Evolutionary conservation across 169 alveolate species (phyloP).

Genomic region (Ichthyophthirius multifiliis): DNA sequence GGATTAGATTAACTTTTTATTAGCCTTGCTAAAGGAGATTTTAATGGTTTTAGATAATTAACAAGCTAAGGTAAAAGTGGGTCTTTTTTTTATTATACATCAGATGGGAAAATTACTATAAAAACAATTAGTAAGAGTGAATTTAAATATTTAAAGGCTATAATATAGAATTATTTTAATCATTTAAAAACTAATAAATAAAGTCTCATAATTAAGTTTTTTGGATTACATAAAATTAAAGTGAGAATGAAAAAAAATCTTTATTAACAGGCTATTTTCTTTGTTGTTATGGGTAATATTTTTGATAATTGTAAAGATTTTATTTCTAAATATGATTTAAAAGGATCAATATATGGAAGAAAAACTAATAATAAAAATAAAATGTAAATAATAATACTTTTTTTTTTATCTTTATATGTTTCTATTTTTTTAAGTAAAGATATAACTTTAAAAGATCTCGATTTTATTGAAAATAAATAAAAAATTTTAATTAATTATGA

Average conservation of each 20-base stretch:
- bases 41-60: slow-evolving; percentile 73
- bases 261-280: slow-evolving; percentile 56
- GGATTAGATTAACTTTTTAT: slow-evolving; percentile 83
- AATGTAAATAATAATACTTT: neutral
- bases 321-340: slow-evolving; percentile 78
- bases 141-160: slow-evolving; percentile 66
- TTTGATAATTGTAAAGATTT: slow-evolving; percentile 72
- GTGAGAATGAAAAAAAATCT: slow-evolving; percentile 38
- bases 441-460: slow-evolving; percentile 79
- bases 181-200: slow-evolving; percentile 58
- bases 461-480: slow-evolving; percentile 55
- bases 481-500: slow-evolving; percentile 47
- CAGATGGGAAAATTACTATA: slow-evolving; percentile 80
- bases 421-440: slow-evolving; percentile 4
- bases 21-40: slow-evolving; percentile 72
- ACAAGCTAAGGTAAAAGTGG: slow-evolving; percentile 85
- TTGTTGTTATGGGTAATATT: slow-evolving; percentile 83
- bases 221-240: slow-evolving; percentile 83
- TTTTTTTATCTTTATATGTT: neutral
- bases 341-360: slow-evolving; percentile 81
- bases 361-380: slow-evolving; percentile 38
- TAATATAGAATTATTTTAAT: slow-evolving; percentile 56
- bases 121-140: slow-evolving; percentile 80
- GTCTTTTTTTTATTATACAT: slow-evolving; percentile 81
- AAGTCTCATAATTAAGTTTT: slow-evolving; percentile 58